Evolutionary conservation across 306 rosid species (phyloP), one percentile per base, ranked within the genome.

Genomic region (Gynostemma pentaphyllum): DNA sequence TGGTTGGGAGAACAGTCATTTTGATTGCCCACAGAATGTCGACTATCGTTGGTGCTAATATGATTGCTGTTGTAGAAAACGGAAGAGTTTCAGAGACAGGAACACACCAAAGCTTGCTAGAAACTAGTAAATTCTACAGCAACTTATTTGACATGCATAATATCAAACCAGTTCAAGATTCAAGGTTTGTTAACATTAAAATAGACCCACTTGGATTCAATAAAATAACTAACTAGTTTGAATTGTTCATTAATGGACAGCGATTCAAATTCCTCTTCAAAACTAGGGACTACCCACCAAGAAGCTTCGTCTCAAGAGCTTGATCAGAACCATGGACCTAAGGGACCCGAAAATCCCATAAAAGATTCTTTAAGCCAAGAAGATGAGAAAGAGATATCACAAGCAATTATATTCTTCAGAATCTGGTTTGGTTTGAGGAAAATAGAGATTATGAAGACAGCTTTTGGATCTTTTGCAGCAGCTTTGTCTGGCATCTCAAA

Each of bases 11-110:
- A 54, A 90, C 97, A 72, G 94, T 83, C 50, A 73, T 87, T 76
- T 32, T 87, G 77, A 79, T 90, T 28, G 95, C 97, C 22, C 97
- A 90, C 70, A 84, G 97, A 71, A 77, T 86, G 49, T 89, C 97
- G 24, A 86, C 95, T 19, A 78, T 86, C 26, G 67, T 84, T 67
- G 83, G 87, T 82, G 92, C 97, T 68, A 89, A 89, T 67, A 75
- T 82, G 57, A 89, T 89, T 72, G 95, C 72, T n/a, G 84, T 84
- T 5, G 82, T 86, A 18, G 87, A 86, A 69, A 77, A 79, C 56
- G 97, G 97, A 61, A 79, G 74, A 64, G 85, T 86, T 62, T 50
- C 76, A 54, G 85, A 84, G 69, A 82, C 66, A 51, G 97, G 97
- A 70, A 82, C 92, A 15, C 97, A 89, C 69, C 79, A 69, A 40